Evolutionary conservation across 2,329 filamentous ascomycete species (phyloP).

Genomic region (Orbilia ellipsospora): DNA sequence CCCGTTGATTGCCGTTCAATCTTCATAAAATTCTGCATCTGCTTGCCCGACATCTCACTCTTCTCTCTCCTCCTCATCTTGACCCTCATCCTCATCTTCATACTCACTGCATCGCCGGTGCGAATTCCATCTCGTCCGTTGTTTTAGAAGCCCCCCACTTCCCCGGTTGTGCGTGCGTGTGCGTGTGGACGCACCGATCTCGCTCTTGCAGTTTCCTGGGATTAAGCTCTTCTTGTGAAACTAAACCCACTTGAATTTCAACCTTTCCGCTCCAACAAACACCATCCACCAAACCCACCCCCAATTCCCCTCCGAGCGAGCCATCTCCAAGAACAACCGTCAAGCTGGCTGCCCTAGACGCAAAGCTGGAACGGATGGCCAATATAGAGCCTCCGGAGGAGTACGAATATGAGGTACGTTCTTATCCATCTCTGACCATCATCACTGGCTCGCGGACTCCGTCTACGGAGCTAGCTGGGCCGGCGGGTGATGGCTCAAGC

Average conservation of each 20-base stretch:
- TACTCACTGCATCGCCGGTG: conserved; percentile 1
- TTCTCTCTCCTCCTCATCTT: conserved; percentile 1
- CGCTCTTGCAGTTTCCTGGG: conserved; percentile 9
- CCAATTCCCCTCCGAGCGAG: conserved; percentile 16
- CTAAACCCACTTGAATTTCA: conserved; percentile 11
- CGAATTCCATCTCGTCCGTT: neutral
- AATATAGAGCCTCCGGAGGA: conserved; percentile 53
- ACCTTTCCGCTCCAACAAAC: conserved; percentile 6
- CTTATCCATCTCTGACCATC: neutral
- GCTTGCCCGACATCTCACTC: neutral
- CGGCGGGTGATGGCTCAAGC: neutral
- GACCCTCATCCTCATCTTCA: neutral
- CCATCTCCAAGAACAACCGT: conserved; percentile 34
- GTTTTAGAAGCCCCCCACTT: conserved; percentile 2
- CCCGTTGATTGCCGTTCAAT: conserved; percentile 21
- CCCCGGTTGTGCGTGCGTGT: neutral
- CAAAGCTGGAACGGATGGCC: conserved; percentile 55
- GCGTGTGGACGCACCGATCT: conserved; percentile 31
- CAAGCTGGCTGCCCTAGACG: conserved; percentile 54
- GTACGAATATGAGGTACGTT: conserved; percentile 55
- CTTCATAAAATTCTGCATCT: conserved; percentile 33
- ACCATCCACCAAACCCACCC: neutral
- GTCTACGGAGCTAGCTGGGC: neutral
- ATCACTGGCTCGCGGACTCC: neutral
- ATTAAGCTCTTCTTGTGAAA: neutral